A percentile compares a stretch with the other conserved stretches of the same genome.
Evolutionary conservation across 73 alveolate genomes (phyloP).

Genomic region (Blepharisma stoltei): DNA sequence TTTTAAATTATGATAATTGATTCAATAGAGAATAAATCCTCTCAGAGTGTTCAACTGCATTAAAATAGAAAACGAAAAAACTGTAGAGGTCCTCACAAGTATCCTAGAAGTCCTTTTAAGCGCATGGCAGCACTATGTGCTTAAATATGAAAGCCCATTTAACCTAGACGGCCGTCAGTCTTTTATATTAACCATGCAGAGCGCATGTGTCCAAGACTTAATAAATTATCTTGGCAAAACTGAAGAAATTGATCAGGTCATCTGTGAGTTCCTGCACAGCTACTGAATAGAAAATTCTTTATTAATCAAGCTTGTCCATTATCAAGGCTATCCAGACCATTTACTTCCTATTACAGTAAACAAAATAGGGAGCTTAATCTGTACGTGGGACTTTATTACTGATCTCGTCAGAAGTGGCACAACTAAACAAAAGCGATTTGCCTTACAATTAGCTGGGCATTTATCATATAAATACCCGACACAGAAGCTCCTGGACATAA

Average conservation of each 20-base stretch:
- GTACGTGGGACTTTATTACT: conserved; percentile 24
- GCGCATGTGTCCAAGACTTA: conserved; percentile 24
- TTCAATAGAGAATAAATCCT: too few species aligned
- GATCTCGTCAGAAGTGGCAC: conserved; percentile 18
- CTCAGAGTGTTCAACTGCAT: conserved; percentile 15
- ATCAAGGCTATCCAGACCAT: not conserved
- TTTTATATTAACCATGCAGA: conserved; percentile 22
- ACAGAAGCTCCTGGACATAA: conserved; percentile 8
- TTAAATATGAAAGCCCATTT: conserved; percentile 7
- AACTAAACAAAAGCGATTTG: conserved; percentile 15
- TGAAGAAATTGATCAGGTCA: conserved; percentile 5
- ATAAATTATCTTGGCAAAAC: not conserved
- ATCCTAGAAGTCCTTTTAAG: conserved; percentile 21
- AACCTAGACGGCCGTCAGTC: not conserved
- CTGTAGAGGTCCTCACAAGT: conserved; percentile 5
- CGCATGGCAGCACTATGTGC: conserved; percentile 20
- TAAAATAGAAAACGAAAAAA: not conserved
- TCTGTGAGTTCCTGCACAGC: conserved; percentile 17
- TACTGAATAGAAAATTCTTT: conserved; percentile 16
- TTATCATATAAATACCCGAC: conserved; percentile 19
- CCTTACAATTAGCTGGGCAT: conserved; percentile 23
- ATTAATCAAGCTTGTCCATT: conserved; percentile 4
- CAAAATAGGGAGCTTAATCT: conserved; percentile 8
- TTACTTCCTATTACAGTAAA: not conserved
- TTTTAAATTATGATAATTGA: too few species aligned